Base-by-base conservation (phyloP, 1,284 basidiomycete species). In the Volvariella surrecta region DNA sequence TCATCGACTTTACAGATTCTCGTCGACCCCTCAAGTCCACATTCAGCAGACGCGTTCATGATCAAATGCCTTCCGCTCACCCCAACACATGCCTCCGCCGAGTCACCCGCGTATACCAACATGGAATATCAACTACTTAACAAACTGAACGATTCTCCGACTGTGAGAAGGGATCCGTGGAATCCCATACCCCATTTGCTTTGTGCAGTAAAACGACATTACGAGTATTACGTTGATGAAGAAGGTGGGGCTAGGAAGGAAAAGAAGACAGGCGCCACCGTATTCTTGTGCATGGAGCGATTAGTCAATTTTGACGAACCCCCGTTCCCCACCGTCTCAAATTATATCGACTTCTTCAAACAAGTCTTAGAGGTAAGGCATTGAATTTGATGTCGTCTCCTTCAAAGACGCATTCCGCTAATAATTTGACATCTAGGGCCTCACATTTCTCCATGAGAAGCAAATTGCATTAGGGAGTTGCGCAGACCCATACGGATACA, bases 401-500 rank as follows among this genome's bases (percentile, higher is more conserved):
- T 17, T 19, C 20, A 2, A 37, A 24, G 11, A 13, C 17, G 6
- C 4, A 15, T 18, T 7, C 16, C 18, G 22, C 37, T 13, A 13
- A 43, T 28, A 10, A 39, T 28, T 24, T 24, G 18, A 21, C 42
- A n/a, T 43, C 35, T 44, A 72, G 68, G 70, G 68, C 8, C 57
- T 75, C n/a, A 60, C 67, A 0, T 76, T 75, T 47, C 55, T 75
- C 3, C 73, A 74, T 50, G 72, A 76, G 53, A 63, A 68, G 41
- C 52, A 55, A 9, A 62, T 75, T 30, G 62, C 59, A 4, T 59
- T 61, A 32, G 46, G 63, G 8, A 58, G 54, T 19, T 65, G 63
- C 45, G 52, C 55, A 13, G 56, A 63, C 10, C 55, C 61, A 4
- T 53, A 50, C 4, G 60, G 59, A 20, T 67, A 66, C 49, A 73